phyloP scores from a whole-genome alignment of 1,284 basidiomycete species.

The Heliocybe sulcata region DNA sequence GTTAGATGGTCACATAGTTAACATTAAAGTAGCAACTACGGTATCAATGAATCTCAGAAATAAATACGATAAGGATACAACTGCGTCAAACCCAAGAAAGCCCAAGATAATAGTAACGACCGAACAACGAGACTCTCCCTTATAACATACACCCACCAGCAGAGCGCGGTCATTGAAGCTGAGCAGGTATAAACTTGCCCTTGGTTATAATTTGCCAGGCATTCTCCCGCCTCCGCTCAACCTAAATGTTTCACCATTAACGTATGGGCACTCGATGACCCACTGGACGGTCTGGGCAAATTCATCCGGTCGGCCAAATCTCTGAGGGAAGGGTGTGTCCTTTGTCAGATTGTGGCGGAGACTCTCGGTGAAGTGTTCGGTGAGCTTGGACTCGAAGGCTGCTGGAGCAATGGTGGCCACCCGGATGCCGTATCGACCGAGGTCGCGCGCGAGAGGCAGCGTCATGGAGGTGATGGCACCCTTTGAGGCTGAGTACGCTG shows the following conservation, averaged over 20 bases:
- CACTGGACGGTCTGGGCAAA: slow-evolving; percentile 46
- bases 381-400: slow-evolving; percentile 41
- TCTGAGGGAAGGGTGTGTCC: slow-evolving; percentile 11
- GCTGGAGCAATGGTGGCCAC: slow-evolving; percentile 48
- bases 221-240: slow-evolving; percentile 35
- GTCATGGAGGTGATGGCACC: slow-evolving; percentile 48
- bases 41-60: too few relatives aligned
- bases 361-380: slow-evolving; percentile 29
- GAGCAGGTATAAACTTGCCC: not conserved
- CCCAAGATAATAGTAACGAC: too few relatives aligned
- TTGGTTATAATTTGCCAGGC: slow-evolving; percentile 24
- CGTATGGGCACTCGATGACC: slow-evolving; percentile 43
- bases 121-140: too few relatives aligned
- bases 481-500: slow-evolving; percentile 46
- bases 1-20: too few relatives aligned
- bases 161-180: too few relatives aligned
- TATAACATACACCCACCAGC: too few relatives aligned
- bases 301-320: slow-evolving; percentile 24
- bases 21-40: too few relatives aligned
- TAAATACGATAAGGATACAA: too few relatives aligned
- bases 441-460: slow-evolving; percentile 46
- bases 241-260: slow-evolving; percentile 51
- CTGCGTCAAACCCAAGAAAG: too few relatives aligned
- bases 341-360: slow-evolving; percentile 20
- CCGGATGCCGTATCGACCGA: slow-evolving; percentile 41